A percentile compares a stretch with the other conserved stretches of the same genome.
These are phyloP conservation scores for Lipomyces orientalis DNA, from an alignment of 805 yeast species.

Conservation along the genomic window DNA sequence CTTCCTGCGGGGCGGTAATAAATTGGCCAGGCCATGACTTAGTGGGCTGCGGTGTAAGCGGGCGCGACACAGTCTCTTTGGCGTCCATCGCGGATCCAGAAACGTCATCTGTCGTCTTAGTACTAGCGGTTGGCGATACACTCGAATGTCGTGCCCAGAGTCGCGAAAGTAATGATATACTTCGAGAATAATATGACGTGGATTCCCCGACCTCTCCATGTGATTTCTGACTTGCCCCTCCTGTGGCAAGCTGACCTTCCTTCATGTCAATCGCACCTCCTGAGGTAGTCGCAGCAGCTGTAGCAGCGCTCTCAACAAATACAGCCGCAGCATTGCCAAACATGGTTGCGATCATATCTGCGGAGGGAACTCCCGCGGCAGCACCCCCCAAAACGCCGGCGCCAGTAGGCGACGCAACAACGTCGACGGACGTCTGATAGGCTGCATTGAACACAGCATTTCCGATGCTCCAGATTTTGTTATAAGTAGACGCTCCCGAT, in stretches of 20 bases:
- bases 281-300: conserved; percentile 11
- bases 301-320: conserved; percentile 12
- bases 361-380: conserved; percentile 2
- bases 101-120: neutral
- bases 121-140: neutral
- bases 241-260: neutral
- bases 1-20: neutral
- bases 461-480: conserved; percentile 10
- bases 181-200: neutral
- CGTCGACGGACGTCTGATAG: conserved; percentile 4
- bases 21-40: neutral
- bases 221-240: neutral
- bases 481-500: conserved; percentile 1
- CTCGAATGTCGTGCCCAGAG: neutral
- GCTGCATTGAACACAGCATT: conserved; percentile 10
- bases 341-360: conserved; percentile 1
- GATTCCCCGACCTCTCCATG: neutral
- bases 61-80: neutral
- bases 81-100: neutral
- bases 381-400: neutral
- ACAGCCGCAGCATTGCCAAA: conserved; percentile 17
- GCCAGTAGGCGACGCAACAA: conserved; percentile 8
- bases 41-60: neutral
- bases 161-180: neutral
- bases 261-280: neutral